A percentile compares a stretch with the other conserved stretches of the same genome.
These are phyloP conservation scores for Russula emetica DNA, from an alignment of 768 basidiomycete genomes.

Conservation along the genomic window DNA sequence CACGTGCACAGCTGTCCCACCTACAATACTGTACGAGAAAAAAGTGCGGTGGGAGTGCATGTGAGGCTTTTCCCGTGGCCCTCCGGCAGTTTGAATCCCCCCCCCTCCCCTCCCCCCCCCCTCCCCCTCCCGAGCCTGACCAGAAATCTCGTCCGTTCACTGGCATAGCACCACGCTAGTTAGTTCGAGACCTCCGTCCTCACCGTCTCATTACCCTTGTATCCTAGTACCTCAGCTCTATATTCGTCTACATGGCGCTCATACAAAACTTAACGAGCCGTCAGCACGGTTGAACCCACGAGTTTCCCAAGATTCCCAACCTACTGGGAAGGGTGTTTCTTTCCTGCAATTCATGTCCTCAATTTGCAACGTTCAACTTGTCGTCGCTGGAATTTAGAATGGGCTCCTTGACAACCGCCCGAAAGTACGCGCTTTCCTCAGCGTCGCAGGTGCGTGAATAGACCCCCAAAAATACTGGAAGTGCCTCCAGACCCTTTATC, in stretches of 20 bases:
- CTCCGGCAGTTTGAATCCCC: background rate
- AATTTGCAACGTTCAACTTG: background rate
- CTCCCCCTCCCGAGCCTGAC: constrained; percentile 11
- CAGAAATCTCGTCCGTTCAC: background rate
- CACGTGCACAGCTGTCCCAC: constrained; percentile 14
- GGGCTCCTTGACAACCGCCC: background rate
- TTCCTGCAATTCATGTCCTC: background rate
- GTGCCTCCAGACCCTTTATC: background rate
- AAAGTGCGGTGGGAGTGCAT: background rate
- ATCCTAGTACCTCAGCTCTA: background rate
- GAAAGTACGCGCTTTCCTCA: background rate
- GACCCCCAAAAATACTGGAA: background rate
- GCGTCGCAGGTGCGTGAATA: constrained; percentile 2
- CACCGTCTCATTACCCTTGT: background rate
- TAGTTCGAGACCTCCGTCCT: background rate
- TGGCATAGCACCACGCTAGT: background rate
- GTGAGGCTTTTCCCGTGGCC: constrained; percentile 7
- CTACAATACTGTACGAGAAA: background rate
- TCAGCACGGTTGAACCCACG: background rate
- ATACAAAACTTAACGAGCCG: background rate
- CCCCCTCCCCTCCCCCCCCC: background rate
- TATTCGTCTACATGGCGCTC: background rate
- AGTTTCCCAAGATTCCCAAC: background rate
- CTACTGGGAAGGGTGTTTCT: background rate
- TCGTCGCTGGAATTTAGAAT: background rate